phyloP scores from a whole-genome alignment of 2,329 filamentous ascomycete genomes.

The Colletotrichum sp. region DNA sequence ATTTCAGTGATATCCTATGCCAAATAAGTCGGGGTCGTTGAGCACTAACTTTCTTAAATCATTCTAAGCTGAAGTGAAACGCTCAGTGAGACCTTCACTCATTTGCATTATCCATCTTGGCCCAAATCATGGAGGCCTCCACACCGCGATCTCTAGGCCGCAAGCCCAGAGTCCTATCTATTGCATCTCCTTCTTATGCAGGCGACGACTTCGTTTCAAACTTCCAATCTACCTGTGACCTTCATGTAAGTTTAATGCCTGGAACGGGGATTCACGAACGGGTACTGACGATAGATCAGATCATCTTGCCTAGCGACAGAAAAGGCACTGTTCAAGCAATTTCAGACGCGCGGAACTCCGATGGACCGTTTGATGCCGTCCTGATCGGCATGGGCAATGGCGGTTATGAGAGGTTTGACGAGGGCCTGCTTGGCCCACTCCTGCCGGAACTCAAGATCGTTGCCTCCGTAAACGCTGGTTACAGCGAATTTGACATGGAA shows the following conservation, averaged over 20 bases:
- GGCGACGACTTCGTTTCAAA: neutral
- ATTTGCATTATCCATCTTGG: neutral
- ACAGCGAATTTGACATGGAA: neutral
- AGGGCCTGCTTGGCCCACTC: neutral
- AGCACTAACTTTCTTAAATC: neutral
- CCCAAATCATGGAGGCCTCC: neutral
- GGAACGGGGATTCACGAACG: accelerated
- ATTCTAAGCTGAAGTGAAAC: neutral
- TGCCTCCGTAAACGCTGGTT: neutral
- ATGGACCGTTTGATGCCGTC: neutral
- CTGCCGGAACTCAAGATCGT: neutral
- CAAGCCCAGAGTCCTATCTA: neutral
- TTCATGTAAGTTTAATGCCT: neutral
- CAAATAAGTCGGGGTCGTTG: neutral
- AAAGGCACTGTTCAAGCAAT: neutral
- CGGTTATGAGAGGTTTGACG: neutral
- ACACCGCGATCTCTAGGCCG: neutral
- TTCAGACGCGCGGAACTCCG: neutral
- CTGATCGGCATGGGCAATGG: neutral
- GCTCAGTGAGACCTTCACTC: neutral
- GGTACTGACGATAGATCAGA: accelerated
- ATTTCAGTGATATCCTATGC: neutral
- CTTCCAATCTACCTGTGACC: neutral
- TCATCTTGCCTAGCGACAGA: neutral
- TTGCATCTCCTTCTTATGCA: neutral